Evolutionary conservation across 176 grass and related monocot genomes (phyloP).

Genomic region (Luzula sylvatica): DNA sequence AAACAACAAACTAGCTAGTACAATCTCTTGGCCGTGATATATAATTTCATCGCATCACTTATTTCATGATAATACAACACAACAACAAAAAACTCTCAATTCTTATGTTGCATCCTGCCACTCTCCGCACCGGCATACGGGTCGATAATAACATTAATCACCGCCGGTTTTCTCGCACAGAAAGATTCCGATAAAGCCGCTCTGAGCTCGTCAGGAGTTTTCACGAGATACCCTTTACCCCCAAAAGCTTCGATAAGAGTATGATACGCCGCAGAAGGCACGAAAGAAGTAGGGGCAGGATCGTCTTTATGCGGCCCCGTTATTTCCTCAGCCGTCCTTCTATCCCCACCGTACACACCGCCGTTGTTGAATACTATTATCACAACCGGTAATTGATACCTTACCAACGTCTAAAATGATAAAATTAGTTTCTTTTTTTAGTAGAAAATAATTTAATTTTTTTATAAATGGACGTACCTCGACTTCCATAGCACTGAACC

Average conservation of each 20-base stretch:
- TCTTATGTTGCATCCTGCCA: conserved; percentile 93
- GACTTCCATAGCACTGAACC: conserved; percentile 96
- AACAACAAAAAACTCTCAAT: conserved; percentile 36
- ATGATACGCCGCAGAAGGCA: conserved; percentile 64
- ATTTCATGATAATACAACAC: not conserved
- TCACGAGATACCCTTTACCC: conserved; percentile 62
- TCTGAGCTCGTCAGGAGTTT: conserved; percentile 61
- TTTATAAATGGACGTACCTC: too few species aligned
- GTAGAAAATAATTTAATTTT: too few species aligned
- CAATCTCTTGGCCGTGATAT: not conserved
- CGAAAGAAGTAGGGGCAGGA: conserved; percentile 88
- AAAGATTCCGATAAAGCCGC: conserved; percentile 67
- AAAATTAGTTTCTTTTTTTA: not conserved
- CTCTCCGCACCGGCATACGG: conserved; percentile 80
- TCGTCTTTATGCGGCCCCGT: conserved; percentile 80
- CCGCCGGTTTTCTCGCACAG: conserved; percentile 43
- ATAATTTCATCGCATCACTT: not conserved
- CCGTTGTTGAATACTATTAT: conserved; percentile 92
- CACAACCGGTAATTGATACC: conserved; percentile 69
- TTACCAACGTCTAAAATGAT: conserved; percentile 65
- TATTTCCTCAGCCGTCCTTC: conserved; percentile 72
- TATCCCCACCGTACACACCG: conserved; percentile 83
- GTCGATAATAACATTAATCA: conserved; percentile 76
- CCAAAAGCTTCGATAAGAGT: conserved; percentile 85
- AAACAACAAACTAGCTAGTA: not conserved